A percentile compares a stretch with the other conserved stretches of the same genome.
These are phyloP conservation scores for Pyrenochaeta sp. DNA, from an alignment of 2,329 filamentous ascomycete genomes.

Conservation along the genomic window DNA sequence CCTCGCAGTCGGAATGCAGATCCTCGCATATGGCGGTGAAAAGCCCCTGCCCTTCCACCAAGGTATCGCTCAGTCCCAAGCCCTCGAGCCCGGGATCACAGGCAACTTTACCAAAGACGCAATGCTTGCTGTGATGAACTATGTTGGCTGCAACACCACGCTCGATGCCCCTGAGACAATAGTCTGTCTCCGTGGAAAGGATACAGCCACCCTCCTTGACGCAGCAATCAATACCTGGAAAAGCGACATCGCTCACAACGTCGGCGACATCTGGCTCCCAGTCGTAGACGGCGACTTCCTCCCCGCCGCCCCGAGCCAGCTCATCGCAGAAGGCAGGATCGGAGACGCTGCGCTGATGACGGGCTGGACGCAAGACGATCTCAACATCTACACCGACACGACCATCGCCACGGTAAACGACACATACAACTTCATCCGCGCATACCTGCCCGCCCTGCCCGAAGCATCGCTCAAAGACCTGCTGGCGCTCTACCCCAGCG, in stretches of 20 bases:
- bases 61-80: constrained; percentile 54
- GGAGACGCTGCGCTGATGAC: constrained; percentile 52
- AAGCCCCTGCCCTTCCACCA: constrained; percentile 38
- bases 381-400: constrained; percentile 53
- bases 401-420: constrained; percentile 51
- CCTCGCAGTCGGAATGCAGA: constrained; percentile 43
- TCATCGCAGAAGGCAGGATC: constrained; percentile 52
- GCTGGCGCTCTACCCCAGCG: constrained; percentile 43
- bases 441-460: constrained; percentile 51
- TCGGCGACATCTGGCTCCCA: constrained; percentile 61
- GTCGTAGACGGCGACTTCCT: constrained; percentile 60
- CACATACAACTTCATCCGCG: constrained; percentile 50
- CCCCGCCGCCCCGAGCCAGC: constrained; percentile 53
- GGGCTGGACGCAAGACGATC: constrained; percentile 57
- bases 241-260: constrained; percentile 45
- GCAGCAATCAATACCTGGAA: constrained; percentile 54
- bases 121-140: constrained; percentile 53
- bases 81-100: constrained; percentile 59
- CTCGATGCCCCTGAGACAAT: constrained; percentile 55
- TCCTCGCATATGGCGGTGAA: constrained; percentile 42
- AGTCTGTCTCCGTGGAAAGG: constrained; percentile 56
- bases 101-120: constrained; percentile 58
- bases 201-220: constrained; percentile 54
- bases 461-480: constrained; percentile 29
- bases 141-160: constrained; percentile 53